Evolutionary conservation across 1,139 yeast genomes (phyloP).

Genomic region (Hemisphaericaspora xylanilytica): DNA sequence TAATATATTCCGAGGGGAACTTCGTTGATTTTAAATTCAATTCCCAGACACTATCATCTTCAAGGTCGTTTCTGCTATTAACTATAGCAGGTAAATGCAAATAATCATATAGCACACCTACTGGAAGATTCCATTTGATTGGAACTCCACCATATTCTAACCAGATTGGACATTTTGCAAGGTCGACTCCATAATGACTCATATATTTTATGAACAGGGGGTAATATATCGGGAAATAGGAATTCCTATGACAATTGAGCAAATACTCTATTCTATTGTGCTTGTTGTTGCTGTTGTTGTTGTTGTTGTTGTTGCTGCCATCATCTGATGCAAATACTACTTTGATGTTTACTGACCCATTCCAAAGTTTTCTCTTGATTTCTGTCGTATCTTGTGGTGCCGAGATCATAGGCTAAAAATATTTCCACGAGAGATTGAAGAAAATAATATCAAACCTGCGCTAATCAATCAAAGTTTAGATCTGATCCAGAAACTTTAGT

Average conservation of each 20-base stretch:
- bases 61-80: not conserved
- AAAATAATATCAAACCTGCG: not conserved
- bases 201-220: constrained; percentile 44
- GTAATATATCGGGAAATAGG: constrained; percentile 57
- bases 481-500: too few species aligned
- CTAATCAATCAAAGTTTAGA: too few species aligned
- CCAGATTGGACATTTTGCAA: constrained; percentile 50
- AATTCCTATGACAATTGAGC: constrained; percentile 37
- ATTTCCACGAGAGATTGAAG: not conserved
- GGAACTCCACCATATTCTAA: constrained; percentile 64
- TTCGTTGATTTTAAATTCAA: constrained; percentile 39
- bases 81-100: constrained; percentile 24
- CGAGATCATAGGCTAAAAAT: constrained; percentile 1
- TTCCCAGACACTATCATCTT: constrained; percentile 40
- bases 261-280: constrained; percentile 21
- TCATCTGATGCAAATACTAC: constrained; percentile 21
- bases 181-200: constrained; percentile 29
- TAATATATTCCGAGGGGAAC: constrained; percentile 52
- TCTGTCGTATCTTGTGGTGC: constrained; percentile 10
- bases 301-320: constrained; percentile 2
- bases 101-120: constrained; percentile 67
- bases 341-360: constrained; percentile 51
- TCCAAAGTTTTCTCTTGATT: constrained; percentile 48
- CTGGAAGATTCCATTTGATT: constrained; percentile 74
- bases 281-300: constrained; percentile 4